Conservation (phyloP, 768 basidiomycete species). For the Lentinula guzmanii region DNA sequence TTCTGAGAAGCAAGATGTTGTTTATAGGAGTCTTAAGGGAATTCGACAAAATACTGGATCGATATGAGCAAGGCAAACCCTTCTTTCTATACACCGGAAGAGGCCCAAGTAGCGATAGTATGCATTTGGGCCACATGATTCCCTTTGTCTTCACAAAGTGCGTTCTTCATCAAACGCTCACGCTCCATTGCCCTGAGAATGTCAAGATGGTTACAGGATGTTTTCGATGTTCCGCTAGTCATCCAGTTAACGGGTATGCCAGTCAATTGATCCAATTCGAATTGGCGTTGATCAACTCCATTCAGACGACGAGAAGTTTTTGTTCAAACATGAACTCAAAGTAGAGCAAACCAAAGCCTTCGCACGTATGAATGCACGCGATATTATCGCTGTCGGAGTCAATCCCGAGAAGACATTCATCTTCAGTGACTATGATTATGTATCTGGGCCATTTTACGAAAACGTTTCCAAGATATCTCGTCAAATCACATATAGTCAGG, state of each 20-base stretch:
- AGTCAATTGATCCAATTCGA: background rate
- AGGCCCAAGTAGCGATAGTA: constrained; percentile 92
- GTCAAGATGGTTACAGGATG: constrained; percentile 89
- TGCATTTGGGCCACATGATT: constrained; percentile 97
- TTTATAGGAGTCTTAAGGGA: constrained; percentile 48
- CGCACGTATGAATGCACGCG: constrained; percentile 81
- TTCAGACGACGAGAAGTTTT: constrained; percentile 95
- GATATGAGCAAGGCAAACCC: constrained; percentile 94
- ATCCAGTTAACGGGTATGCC: constrained; percentile 85
- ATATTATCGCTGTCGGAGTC: constrained; percentile 97
- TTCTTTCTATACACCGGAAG: constrained; percentile 98
- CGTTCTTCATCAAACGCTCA: constrained; percentile 17
- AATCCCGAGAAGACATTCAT: constrained; percentile 92
- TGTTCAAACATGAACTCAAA: constrained; percentile 94
- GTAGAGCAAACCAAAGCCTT: constrained; percentile 83
- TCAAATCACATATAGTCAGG: constrained; percentile 89
- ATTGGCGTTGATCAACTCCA: background rate
- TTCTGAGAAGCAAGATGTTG: background rate
- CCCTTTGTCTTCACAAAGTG: constrained; percentile 97
- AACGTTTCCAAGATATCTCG: constrained; percentile 92
- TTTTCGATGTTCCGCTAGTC: constrained; percentile 91
- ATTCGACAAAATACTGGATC: constrained; percentile 87
- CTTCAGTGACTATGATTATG: constrained; percentile 86
- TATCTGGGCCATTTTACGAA: constrained; percentile 90
- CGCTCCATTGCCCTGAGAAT: background rate